Evolutionary conservation across 352 stramenopile genomes (phyloP), one percentile per base, ranked within the genome.

Genomic region (Detonula confervacea): DNA sequence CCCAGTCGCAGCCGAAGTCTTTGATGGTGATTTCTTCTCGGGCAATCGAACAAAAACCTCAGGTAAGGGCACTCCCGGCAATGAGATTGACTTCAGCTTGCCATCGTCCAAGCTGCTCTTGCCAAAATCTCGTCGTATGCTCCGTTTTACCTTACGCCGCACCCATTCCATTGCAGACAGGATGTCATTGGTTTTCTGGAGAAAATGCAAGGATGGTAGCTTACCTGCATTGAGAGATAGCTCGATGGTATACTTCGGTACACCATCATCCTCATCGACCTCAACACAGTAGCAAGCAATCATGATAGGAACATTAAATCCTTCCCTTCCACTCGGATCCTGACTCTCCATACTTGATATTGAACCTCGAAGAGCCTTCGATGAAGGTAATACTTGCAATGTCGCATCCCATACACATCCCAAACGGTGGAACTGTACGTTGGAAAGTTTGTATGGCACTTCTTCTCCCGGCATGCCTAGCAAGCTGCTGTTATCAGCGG

Each of bases 381-480:
- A 51, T 5, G 7, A 51, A 44, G 6, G 35, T 18, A 51, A 9
- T 20, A 62, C 37, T 12, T 35, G 30, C 2, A 44, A 14, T 24
- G 14, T 39, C 20, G 27, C 27, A 24, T 62, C 30, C 54, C 54
- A 62, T 29, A 62, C 54, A 62, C 54, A 62, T 46, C 54, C 54
- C 1, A n/a, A 12, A 14, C 27, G 54, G 18, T 62, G 20, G 22
- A 62, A 62, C 37, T 62, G 42, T 16, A 62, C 18, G 7, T 18
- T 18, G 3, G 42, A 51, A 7, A 51, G 14, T 18, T 51, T 51
- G 42, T 22, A 51, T 18, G 7, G 42, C 14, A 22, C 8, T 16
- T 51, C 42, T 18, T 51, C 16, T 51, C 42, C 42, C 5, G 7
- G 2, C 20, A 16, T 18, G 7, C 42, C 42, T 18, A 51, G 12